Evolutionary conservation across 768 basidiomycete species (phyloP).

Genomic region (Crepidotus variabilis): DNA sequence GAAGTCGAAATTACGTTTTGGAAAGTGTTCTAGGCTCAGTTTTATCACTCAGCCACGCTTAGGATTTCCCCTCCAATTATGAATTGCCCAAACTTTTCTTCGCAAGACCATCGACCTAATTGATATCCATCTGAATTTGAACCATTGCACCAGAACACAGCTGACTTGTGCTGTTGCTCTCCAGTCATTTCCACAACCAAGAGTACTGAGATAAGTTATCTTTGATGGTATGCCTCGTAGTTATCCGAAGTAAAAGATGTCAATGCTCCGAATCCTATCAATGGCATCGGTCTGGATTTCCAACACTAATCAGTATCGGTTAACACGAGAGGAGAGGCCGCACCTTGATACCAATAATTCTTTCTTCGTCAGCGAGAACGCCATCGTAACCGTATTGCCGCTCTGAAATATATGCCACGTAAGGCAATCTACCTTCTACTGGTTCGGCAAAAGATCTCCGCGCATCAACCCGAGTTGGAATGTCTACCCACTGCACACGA

Average conservation of each 20-base stretch:
- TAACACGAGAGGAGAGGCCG: slow-evolving; percentile 8
- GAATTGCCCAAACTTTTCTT: too few relatives aligned
- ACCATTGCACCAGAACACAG: too few relatives aligned
- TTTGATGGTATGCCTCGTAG: too few relatives aligned
- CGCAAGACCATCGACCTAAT: too few relatives aligned
- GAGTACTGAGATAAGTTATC: too few relatives aligned
- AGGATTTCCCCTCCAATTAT: too few relatives aligned
- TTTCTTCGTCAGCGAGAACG: slow-evolving; percentile 38
- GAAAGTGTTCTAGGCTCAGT: too few relatives aligned
- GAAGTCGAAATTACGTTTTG: too few relatives aligned
- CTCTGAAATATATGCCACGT: slow-evolving; percentile 14
- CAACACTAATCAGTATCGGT: neutral
- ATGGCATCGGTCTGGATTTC: neutral
- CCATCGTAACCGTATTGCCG: slow-evolving; percentile 22
- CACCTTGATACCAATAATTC: slow-evolving; percentile 32
- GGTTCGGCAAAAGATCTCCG: slow-evolving; percentile 20
- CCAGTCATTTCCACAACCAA: too few relatives aligned
- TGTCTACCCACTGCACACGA: neutral
- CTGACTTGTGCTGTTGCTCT: too few relatives aligned
- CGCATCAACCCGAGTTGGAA: slow-evolving; percentile 3
- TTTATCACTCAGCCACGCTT: too few relatives aligned
- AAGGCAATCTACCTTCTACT: slow-evolving; percentile 24
- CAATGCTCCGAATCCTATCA: neutral
- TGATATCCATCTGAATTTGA: too few relatives aligned
- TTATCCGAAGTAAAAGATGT: slow-evolving; percentile 5